These are phyloP conservation scores for Pseudogymnoascus sp. DNA, from an alignment of 2,329 filamentous ascomycete species.

Conservation along the genomic window DNA sequence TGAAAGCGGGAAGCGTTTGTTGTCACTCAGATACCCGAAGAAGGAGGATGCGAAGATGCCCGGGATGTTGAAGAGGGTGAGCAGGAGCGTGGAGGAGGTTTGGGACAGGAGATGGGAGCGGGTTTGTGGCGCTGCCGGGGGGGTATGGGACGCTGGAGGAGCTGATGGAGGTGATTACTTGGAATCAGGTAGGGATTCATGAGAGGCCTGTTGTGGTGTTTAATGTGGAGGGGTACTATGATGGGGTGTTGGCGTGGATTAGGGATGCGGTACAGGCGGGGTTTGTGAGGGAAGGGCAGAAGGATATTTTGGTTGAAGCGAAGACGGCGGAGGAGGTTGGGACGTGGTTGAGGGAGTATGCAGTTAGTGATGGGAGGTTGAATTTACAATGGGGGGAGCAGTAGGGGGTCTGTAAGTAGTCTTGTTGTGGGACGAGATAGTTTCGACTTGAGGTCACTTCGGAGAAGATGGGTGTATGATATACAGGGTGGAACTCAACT, in stretches of 20 bases:
- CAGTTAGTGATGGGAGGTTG: slow-evolving; percentile 66
- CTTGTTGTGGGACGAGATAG: neutral
- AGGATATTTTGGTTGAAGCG: slow-evolving; percentile 70
- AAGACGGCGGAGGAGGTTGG: slow-evolving; percentile 64
- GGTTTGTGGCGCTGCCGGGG: slow-evolving; percentile 78
- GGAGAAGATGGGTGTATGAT: neutral
- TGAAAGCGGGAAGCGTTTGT: slow-evolving; percentile 33
- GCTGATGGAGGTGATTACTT: slow-evolving; percentile 77
- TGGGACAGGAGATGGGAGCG: slow-evolving; percentile 56
- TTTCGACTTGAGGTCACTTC: neutral
- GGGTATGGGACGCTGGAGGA: slow-evolving; percentile 92
- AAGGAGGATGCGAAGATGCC: slow-evolving; percentile 42
- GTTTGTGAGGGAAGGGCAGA: slow-evolving; percentile 65
- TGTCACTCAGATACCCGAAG: slow-evolving; percentile 45
- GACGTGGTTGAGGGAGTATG: slow-evolving; percentile 61
- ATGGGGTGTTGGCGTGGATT: slow-evolving; percentile 75
- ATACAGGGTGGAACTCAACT: neutral
- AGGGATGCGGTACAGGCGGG: slow-evolving; percentile 64
- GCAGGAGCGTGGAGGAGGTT: slow-evolving; percentile 40
- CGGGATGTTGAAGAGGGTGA: slow-evolving; percentile 45
- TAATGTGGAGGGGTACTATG: slow-evolving; percentile 84
- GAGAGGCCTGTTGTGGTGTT: slow-evolving; percentile 66
- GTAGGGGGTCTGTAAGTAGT: neutral
- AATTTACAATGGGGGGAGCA: slow-evolving; percentile 61
- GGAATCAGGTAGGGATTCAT: slow-evolving; percentile 94